Evolutionary conservation across 2,329 filamentous ascomycete species (phyloP), one percentile per base, ranked within the genome.

Genomic region (Fusarium phyllophilum): DNA sequence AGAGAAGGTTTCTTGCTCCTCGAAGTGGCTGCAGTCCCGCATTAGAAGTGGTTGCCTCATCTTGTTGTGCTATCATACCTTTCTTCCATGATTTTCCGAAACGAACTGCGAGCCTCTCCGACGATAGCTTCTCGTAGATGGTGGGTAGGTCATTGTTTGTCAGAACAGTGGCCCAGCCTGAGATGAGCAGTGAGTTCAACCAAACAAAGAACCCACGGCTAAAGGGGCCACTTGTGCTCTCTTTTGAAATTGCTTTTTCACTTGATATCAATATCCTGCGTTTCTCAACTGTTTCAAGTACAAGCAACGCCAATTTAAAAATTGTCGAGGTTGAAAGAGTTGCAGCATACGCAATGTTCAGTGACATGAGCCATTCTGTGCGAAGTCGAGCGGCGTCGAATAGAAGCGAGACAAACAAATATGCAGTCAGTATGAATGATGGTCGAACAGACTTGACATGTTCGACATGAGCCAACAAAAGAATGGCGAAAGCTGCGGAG

Each of bases 151-250:
- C 78, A 36, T 76, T 73, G 22, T 75, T 76, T 3, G 76, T 79
- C 18, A 82, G 48, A 12, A 74, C 68, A 12, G 82, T 85, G 9
- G 78, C 82, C 78, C 84, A 89, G 1, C 88, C 87, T 22, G 80
- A 78, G 33, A 82, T 82, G 46, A 91, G 85, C 12, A 90, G 76
- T 6, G 83, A 82, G 41, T 82, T 81, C 20, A 82, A 66, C 81
- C 81, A 82, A 29, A 81, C 65, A 36, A 82, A 82, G 61, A 82
- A 78, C 0, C 80, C 79, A 1, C 79, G 78, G 34, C 66, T 79
- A 5, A 82, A 71, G 0, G 79, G 80, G 0, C 81, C 81, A 26
- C 84, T 86, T 5, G 85, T 89, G 7, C 84, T 84, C 74, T 91
- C 89, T 0, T 82, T 84, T 3, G 88, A 86, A 46, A 82, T 83